phyloP scores from a whole-genome alignment of 2,329 filamentous ascomycete genomes.

The Cytospora piceicola region DNA sequence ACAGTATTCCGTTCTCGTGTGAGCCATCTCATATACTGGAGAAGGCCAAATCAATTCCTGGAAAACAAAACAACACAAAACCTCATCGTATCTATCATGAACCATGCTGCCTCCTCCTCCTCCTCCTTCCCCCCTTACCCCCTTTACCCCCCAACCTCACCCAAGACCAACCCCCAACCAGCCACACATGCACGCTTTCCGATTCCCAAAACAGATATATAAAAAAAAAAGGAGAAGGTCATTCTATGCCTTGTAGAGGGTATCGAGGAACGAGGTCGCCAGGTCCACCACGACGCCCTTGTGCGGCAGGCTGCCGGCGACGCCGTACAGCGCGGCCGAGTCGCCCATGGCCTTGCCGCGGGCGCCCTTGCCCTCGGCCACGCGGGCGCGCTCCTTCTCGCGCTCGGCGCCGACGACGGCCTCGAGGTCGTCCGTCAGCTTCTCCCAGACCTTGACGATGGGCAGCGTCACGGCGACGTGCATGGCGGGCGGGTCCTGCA shows the following conservation, averaged over 20 bases:
- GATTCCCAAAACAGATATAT: background rate
- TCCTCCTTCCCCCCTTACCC: too few relatives aligned
- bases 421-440: slow-evolving; percentile 74
- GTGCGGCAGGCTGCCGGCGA: slow-evolving; percentile 92
- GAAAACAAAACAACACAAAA: too few relatives aligned
- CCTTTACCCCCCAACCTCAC: background rate
- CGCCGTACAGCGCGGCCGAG: slow-evolving; percentile 87
- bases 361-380: slow-evolving; percentile 68
- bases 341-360: slow-evolving; percentile 75
- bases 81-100: background rate
- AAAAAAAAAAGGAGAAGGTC: too few relatives aligned
- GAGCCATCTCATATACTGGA: background rate
- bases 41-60: background rate
- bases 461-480: slow-evolving; percentile 93
- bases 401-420: slow-evolving; percentile 71
- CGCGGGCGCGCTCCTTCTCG: slow-evolving; percentile 76
- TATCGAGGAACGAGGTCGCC: slow-evolving; percentile 88
- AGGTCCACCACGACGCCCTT: slow-evolving; percentile 93
- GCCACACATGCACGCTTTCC: background rate
- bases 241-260: slow-evolving; percentile 80
- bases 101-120: background rate
- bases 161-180: background rate
- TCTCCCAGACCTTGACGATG: slow-evolving; percentile 79
- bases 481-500: slow-evolving; percentile 89
- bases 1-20: background rate